These are phyloP conservation scores for Mallotus repandus DNA, from an alignment of 441 rosid genomes.

Conservation along the genomic window DNA sequence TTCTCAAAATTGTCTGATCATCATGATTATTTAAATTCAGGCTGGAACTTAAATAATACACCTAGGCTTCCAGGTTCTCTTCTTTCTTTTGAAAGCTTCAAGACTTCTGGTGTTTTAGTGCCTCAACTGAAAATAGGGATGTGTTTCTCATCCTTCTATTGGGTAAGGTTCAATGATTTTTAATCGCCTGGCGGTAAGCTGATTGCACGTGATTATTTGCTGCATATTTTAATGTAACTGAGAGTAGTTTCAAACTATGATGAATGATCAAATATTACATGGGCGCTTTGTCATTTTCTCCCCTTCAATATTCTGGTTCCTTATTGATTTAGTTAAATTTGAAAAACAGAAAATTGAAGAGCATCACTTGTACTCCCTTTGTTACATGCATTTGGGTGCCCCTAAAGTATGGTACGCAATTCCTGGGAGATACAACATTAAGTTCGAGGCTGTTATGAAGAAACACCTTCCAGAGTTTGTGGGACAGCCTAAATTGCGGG, in stretches of 20 bases:
- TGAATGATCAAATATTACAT: conserved; percentile 3
- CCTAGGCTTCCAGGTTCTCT: conserved; percentile 65
- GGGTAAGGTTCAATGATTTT: conserved; percentile 52
- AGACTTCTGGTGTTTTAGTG: conserved; percentile 36
- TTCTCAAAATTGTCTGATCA: conserved; percentile 22
- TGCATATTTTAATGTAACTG: not conserved
- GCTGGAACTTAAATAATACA: conserved; percentile 73
- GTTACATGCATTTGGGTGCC: conserved; percentile 62
- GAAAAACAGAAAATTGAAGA: conserved; percentile 57
- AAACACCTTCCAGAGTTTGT: conserved; percentile 33
- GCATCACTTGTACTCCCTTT: conserved; percentile 56
- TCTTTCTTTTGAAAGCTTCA: conserved; percentile 48
- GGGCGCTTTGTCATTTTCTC: not conserved
- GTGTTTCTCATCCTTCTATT: conserved; percentile 57
- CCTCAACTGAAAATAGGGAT: conserved; percentile 67
- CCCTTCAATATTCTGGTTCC: not conserved
- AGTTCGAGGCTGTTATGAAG: conserved; percentile 41
- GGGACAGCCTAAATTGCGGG: conserved; percentile 29
- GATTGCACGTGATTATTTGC: conserved; percentile 2
- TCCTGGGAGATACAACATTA: conserved; percentile 41
- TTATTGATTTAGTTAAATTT: conserved; percentile 23
- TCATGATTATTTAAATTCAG: conserved; percentile 41
- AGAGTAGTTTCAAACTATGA: not conserved
- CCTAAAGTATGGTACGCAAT: conserved; percentile 64
- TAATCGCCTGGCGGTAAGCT: conserved; percentile 10